These are phyloP conservation scores for Backusella psychrophila DNA, from an alignment of 192 early-diverging fungal genomes.

Conservation along the genomic window DNA sequence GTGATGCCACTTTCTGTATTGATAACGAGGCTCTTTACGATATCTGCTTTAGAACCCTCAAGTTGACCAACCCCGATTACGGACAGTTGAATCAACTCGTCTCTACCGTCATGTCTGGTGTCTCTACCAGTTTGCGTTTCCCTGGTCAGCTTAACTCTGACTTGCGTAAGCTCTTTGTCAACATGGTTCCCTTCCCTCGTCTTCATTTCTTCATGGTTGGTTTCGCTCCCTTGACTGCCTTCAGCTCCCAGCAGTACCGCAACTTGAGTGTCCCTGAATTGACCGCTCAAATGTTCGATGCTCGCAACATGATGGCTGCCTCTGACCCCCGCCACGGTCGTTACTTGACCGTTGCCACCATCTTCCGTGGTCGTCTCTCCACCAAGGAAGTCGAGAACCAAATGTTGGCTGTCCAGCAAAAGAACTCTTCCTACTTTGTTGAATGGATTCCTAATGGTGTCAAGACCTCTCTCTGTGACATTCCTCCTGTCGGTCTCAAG, in stretches of 20 bases:
- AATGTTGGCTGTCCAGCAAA: conserved; percentile 64
- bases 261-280: conserved; percentile 87
- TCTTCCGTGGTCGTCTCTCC: conserved; percentile 79
- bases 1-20: conserved; percentile 99
- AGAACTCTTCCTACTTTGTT: conserved; percentile 78
- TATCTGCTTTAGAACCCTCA: conserved; percentile 97
- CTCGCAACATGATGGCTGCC: conserved; percentile 97
- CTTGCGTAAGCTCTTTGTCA: conserved; percentile 52
- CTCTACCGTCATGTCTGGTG: conserved; percentile 94
- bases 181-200: conserved; percentile 89
- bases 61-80: conserved; percentile 85
- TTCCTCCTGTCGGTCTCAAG: conserved; percentile 82
- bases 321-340: conserved; percentile 92
- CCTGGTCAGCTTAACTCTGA: conserved; percentile 95
- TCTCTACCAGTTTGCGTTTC: conserved; percentile 97
- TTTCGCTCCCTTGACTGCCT: conserved; percentile 90
- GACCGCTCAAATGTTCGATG: conserved; percentile 82
- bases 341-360: conserved; percentile 85
- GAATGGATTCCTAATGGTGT: conserved; percentile 98
- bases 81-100: conserved; percentile 96
- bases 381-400: conserved; percentile 82
- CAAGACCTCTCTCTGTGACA: conserved; percentile 86
- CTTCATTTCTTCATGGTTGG: conserved; percentile 99
- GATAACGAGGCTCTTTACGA: conserved; percentile 99
- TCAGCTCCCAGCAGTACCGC: conserved; percentile 81